Evolutionary conservation across 768 basidiomycete species (phyloP).

Genomic region (Rhizopogon sp.): DNA sequence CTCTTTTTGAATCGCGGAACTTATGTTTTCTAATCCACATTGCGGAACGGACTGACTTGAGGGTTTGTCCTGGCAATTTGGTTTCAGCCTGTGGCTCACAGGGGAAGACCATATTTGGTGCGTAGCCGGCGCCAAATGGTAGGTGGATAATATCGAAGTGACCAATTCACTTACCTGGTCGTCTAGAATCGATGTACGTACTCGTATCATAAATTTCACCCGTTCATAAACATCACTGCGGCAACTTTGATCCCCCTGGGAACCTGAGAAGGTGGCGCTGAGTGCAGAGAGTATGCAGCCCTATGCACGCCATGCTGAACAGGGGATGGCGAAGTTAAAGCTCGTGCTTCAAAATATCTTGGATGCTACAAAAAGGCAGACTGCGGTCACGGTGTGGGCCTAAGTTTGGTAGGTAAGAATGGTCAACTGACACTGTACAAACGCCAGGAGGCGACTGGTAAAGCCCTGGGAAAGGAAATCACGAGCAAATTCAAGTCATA

Average conservation of each 20-base stretch:
- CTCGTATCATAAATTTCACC: too few species aligned
- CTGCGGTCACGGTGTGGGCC: constrained; percentile 39
- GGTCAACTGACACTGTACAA: constrained; percentile 45
- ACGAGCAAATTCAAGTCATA: constrained; percentile 11
- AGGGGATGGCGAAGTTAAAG: constrained; percentile 19
- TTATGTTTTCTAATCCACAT: too few species aligned
- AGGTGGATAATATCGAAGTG: too few species aligned
- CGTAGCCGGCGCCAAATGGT: too few species aligned
- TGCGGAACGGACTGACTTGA: too few species aligned
- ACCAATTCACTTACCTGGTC: too few species aligned
- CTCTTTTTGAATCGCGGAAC: background rate
- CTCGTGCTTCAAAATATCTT: constrained; percentile 32
- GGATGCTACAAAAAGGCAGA: constrained; percentile 48
- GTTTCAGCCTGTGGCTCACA: too few species aligned
- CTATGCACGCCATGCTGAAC: constrained; percentile 12
- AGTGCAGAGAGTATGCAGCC: constrained; percentile 22
- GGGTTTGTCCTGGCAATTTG: too few species aligned
- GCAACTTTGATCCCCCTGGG: constrained; percentile 45
- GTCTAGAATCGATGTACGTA: too few species aligned
- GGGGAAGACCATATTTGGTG: too few species aligned
- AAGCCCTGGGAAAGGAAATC: constrained; percentile 14
- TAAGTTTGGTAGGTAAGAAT: constrained; percentile 49
- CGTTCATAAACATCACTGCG: constrained; percentile 53
- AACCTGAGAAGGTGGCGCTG: constrained; percentile 42
- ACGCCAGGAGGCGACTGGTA: constrained; percentile 28